phyloP scores from a whole-genome alignment of 371 early-diverging fungal species.

The Mortierella sp. region DNA sequence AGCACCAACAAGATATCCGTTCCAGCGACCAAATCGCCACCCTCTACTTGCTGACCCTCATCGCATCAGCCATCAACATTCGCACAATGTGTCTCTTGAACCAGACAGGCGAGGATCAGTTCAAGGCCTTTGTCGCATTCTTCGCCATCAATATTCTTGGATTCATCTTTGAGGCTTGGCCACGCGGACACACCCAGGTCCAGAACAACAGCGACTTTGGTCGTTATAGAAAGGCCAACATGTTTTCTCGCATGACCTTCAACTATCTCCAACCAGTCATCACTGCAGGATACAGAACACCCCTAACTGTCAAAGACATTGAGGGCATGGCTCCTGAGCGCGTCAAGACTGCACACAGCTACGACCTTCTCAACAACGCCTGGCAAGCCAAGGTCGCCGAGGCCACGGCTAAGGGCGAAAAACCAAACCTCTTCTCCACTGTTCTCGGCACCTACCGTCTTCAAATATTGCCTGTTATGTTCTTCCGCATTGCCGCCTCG shows the following conservation, averaged over 20 bases:
- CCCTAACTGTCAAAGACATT: slow-evolving; percentile 45
- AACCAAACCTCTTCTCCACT: slow-evolving; percentile 39
- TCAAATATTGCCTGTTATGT: no score
- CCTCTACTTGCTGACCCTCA: slow-evolving; percentile 30
- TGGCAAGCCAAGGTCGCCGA: slow-evolving; percentile 41
- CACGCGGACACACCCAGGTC: slow-evolving; percentile 38
- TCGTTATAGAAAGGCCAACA: slow-evolving; percentile 47
- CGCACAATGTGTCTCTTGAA: slow-evolving; percentile 42
- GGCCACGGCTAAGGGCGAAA: slow-evolving; percentile 26
- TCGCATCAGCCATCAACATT: slow-evolving; percentile 53
- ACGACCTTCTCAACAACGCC: slow-evolving; percentile 27
- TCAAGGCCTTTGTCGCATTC: slow-evolving; percentile 42
- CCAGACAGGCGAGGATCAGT: slow-evolving; percentile 37
- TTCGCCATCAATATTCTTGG: slow-evolving; percentile 45
- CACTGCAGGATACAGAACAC: slow-evolving; percentile 35
- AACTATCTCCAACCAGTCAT: slow-evolving; percentile 49
- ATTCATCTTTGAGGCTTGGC: slow-evolving; percentile 43
- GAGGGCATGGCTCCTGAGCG: slow-evolving; percentile 44
- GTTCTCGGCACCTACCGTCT: slow-evolving; percentile 33
- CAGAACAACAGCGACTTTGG: slow-evolving; percentile 32
- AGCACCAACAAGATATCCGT: slow-evolving; percentile 46
- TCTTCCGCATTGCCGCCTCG: slow-evolving; percentile 34
- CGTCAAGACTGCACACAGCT: slow-evolving; percentile 33
- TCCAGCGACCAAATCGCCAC: slow-evolving; percentile 44
- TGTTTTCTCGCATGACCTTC: slow-evolving; percentile 44